phyloP scores from a whole-genome alignment of 129 eudicot genomes.

The Flaveria linearis region DNA sequence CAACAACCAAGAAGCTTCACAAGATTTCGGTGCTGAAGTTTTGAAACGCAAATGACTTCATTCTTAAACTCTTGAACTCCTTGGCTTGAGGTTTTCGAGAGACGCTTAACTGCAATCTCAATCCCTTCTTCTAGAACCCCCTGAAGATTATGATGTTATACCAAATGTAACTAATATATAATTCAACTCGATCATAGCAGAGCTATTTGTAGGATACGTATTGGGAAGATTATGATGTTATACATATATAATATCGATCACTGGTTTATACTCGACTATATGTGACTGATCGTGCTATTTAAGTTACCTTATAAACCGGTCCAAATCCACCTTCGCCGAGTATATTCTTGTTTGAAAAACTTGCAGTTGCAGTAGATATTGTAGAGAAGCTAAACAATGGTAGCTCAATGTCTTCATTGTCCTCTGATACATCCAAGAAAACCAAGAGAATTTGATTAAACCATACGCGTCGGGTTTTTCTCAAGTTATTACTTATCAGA shows the following conservation, averaged over 20 bases:
- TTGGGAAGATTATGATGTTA: neutral
- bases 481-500: neutral
- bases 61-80: slow-evolving; percentile 22
- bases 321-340: slow-evolving; percentile 44
- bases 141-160: slow-evolving; percentile 9
- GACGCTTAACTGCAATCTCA: slow-evolving; percentile 23
- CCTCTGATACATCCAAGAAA: neutral
- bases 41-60: slow-evolving; percentile 22
- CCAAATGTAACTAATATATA: no score
- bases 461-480: no score
- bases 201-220: no score
- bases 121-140: slow-evolving; percentile 20
- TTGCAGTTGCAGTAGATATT: slow-evolving; percentile 25
- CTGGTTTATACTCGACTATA: neutral
- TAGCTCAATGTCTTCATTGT: slow-evolving; percentile 10
- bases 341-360: slow-evolving; percentile 18
- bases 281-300: neutral
- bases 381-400: slow-evolving; percentile 29
- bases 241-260: neutral
- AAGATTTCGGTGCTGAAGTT: slow-evolving; percentile 25
- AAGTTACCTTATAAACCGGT: slow-evolving; percentile 33
- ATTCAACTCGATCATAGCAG: no score
- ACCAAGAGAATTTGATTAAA: neutral
- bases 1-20: slow-evolving; percentile 28
- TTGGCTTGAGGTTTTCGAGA: slow-evolving; percentile 9